Conservation (phyloP, 345 rosid species). For the Salix koriyanagi region DNA sequence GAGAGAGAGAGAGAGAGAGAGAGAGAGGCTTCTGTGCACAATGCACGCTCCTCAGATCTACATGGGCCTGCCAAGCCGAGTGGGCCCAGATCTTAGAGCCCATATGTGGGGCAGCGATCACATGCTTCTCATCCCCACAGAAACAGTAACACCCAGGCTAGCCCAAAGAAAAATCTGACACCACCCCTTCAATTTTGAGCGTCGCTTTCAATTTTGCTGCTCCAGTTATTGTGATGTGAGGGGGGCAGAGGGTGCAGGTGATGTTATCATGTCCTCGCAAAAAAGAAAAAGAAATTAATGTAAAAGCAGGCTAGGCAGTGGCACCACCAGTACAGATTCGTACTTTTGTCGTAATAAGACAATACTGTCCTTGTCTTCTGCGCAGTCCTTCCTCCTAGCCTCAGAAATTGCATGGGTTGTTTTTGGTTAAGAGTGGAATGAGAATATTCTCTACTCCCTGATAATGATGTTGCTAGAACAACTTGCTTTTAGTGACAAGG, state of each 20-base stretch:
- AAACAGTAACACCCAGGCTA: background rate
- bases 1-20: too few relatives aligned
- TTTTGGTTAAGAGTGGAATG: background rate
- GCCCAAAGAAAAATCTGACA: background rate
- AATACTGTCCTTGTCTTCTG: background rate
- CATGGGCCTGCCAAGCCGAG: background rate
- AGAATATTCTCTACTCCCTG: slow-evolving; percentile 2
- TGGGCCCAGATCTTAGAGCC: background rate
- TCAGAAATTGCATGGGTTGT: background rate
- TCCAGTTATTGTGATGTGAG: too few relatives aligned
- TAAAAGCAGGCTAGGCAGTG: too few relatives aligned
- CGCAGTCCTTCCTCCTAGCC: background rate
- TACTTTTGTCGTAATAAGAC: background rate
- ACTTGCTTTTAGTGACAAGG: background rate
- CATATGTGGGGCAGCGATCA: background rate
- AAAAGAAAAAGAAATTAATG: background rate
- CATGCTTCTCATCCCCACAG: background rate
- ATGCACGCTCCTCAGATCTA: background rate
- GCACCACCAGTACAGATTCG: slow-evolving; percentile 8
- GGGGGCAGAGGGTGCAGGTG: background rate
- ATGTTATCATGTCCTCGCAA: background rate
- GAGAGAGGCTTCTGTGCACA: too few relatives aligned
- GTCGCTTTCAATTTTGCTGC: background rate
- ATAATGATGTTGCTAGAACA: background rate
- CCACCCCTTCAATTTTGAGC: background rate